Conservation (phyloP, 495 filamentous ascomycete genomes). For the Neurospora sp. region DNA sequence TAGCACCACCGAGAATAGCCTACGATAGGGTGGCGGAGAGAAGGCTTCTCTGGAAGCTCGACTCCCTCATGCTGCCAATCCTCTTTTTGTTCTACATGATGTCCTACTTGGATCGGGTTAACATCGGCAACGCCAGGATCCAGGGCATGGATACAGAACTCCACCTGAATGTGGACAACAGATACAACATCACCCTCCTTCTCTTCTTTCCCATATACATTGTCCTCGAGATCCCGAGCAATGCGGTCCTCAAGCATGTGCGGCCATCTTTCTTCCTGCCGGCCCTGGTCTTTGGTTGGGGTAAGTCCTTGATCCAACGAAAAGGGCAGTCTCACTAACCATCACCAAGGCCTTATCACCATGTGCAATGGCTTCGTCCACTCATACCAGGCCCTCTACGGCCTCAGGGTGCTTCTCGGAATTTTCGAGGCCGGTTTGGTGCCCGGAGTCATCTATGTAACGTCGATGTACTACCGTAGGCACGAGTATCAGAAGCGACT, state of each 20-base stretch:
- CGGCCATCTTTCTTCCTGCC: constrained; percentile 55
- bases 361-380: constrained; percentile 32
- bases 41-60: constrained; percentile 26
- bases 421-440: constrained; percentile 56
- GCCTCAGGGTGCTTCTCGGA: constrained; percentile 42
- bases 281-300: constrained; percentile 25
- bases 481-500: constrained; percentile 54
- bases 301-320: too few species aligned
- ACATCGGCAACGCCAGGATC: constrained; percentile 54
- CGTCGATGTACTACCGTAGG: constrained; percentile 53
- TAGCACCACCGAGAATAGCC: too few species aligned
- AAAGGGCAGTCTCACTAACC: too few species aligned
- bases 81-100: constrained; percentile 34
- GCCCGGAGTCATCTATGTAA: constrained; percentile 56
- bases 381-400: constrained; percentile 26
- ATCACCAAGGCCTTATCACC: constrained; percentile 13
- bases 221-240: constrained; percentile 55
- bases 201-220: constrained; percentile 60
- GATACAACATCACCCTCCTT: constrained; percentile 52
- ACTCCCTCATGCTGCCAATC: constrained; percentile 28
- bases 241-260: constrained; percentile 49
- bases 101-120: constrained; percentile 43
- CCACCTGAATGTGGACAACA: constrained; percentile 39
- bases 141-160: constrained; percentile 51
- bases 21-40: constrained; percentile 10